Evolutionary conservation across 371 early-diverging fungal genomes (phyloP).

Genomic region (Entomophthora muscae): DNA sequence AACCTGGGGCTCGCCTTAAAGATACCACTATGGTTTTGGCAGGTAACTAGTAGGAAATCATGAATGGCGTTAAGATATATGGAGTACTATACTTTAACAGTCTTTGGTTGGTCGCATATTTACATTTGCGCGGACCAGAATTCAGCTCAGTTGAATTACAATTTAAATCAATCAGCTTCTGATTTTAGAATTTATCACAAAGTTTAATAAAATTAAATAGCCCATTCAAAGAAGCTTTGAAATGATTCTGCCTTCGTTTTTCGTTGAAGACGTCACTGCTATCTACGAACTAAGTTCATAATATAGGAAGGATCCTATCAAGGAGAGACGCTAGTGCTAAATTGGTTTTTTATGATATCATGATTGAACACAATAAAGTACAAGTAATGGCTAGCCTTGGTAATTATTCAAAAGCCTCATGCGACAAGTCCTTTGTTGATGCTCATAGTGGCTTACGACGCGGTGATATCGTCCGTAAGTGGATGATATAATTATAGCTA

Average conservation of each 20-base stretch:
- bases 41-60: background rate
- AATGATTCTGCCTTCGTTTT: too few relatives aligned
- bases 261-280: too few relatives aligned
- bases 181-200: background rate
- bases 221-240: background rate
- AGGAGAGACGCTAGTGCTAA: background rate
- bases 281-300: too few relatives aligned
- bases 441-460: slow-evolving; percentile 36
- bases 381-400: background rate
- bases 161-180: background rate
- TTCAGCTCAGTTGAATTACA: background rate
- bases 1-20: background rate
- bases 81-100: background rate
- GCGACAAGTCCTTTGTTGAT: background rate
- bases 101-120: background rate
- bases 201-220: background rate
- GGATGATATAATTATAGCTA: background rate
- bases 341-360: slow-evolving; percentile 1
- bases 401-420: background rate
- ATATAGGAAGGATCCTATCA: background rate
- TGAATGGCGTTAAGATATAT: background rate
- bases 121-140: background rate
- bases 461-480: slow-evolving; percentile 93
- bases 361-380: background rate
- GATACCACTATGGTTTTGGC: background rate